phyloP scores from a whole-genome alignment of 2,329 filamentous ascomycete genomes.

The Neopestalotiopsis sp. region DNA sequence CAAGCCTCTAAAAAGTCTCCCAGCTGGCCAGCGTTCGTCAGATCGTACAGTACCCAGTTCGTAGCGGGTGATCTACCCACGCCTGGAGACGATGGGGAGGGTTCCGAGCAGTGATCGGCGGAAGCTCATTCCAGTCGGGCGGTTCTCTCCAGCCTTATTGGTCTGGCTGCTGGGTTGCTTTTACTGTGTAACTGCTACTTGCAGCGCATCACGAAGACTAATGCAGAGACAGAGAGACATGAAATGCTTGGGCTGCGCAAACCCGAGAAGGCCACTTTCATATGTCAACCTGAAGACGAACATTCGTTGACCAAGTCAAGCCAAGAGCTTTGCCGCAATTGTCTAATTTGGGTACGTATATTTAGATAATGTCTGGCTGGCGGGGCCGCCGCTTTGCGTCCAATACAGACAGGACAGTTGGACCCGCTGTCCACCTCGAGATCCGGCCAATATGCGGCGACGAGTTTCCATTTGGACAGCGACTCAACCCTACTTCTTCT shows the following conservation, averaged over 20 bases:
- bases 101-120: background rate
- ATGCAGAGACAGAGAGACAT: background rate
- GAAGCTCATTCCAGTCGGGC: background rate
- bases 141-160: conserved; percentile 1
- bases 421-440: background rate
- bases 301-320: background rate
- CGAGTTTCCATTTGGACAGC: background rate
- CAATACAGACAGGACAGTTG: background rate
- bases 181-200: background rate
- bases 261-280: background rate
- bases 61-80: conserved; percentile 1
- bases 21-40: background rate
- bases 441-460: background rate
- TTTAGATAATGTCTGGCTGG: background rate
- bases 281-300: background rate
- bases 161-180: background rate
- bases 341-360: background rate
- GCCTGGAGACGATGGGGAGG: background rate
- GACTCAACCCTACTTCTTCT: background rate
- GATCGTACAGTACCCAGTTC: background rate
- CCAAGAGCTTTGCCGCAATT: background rate
- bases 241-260: background rate
- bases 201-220: background rate
- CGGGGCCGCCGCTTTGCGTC: background rate
- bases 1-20: too few species aligned